Percentiles rank a stretch among this genome's conserved stretches.
These are phyloP conservation scores for Leishmania tropica DNA, from an alignment of 208 protist genomes.

Conservation along the genomic window DNA sequence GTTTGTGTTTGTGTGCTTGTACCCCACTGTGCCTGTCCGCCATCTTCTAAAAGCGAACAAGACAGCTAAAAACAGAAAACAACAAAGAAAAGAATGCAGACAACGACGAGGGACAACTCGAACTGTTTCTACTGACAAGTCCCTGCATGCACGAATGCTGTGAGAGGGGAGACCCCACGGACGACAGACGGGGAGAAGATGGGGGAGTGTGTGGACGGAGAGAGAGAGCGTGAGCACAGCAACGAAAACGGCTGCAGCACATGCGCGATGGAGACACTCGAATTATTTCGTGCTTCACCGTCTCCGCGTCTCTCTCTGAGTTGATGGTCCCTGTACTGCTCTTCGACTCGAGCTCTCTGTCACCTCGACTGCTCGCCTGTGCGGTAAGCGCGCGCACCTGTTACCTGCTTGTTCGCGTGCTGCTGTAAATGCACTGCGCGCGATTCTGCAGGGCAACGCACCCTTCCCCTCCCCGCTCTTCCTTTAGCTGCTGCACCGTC, in stretches of 20 bases:
- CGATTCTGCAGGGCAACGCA: neutral
- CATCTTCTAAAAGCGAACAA: neutral
- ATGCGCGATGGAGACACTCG: neutral
- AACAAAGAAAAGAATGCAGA: constrained; percentile 16
- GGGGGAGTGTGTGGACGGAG: neutral
- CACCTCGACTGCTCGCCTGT: neutral
- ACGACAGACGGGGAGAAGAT: neutral
- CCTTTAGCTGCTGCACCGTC: neutral
- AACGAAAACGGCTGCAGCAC: too few species aligned
- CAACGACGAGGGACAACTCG: constrained; percentile 2
- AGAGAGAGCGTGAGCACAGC: neutral
- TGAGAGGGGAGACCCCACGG: neutral
- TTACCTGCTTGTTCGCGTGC: neutral
- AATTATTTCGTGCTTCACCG: neutral
- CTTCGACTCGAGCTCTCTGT: neutral
- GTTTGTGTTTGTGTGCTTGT: neutral
- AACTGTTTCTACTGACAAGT: neutral
- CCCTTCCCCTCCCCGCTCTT: neutral
- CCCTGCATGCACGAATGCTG: neutral
- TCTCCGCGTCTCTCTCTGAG: neutral
- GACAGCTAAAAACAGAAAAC: neutral
- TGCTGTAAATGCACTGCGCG: neutral
- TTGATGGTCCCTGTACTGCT: neutral
- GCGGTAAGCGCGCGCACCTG: neutral
- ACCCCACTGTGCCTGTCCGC: neutral